Percentiles rank a stretch among this genome's conserved stretches.
These are phyloP conservation scores for Solanum etuberosum DNA, from an alignment of 257 asterid species.

Conservation along the genomic window DNA sequence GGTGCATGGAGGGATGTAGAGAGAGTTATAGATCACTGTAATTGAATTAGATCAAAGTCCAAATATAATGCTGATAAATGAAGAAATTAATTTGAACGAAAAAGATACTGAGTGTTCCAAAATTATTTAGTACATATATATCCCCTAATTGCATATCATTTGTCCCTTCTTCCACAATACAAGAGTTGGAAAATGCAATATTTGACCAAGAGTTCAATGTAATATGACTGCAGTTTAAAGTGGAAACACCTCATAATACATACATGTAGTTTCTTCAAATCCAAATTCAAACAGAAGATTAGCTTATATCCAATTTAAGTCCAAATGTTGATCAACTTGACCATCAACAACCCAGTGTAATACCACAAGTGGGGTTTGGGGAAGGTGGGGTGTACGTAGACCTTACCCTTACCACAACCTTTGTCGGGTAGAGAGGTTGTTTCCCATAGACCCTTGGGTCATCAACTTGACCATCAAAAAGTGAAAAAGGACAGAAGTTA, in stretches of 20 bases:
- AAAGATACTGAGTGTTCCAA: not conserved
- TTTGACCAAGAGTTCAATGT: not conserved
- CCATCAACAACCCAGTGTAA: not conserved
- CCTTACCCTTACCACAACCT: not conserved
- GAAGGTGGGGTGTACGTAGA: not conserved
- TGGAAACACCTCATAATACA: not conserved
- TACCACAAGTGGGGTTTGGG: not conserved
- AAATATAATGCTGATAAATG: not conserved
- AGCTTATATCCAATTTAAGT: not conserved
- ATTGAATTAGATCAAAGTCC: not conserved
- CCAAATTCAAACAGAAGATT: not conserved
- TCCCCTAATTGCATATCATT: not conserved
- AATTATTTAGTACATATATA: not conserved
- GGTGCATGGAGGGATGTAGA: too few species aligned
- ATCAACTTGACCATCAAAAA: not conserved
- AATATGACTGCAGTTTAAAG: not conserved
- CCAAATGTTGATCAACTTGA: not conserved
- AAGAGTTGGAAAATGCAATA: not conserved
- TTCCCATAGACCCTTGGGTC: not conserved
- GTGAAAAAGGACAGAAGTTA: not conserved
- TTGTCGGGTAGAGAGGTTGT: not conserved
- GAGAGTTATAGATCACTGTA: not conserved
- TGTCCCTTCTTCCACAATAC: not conserved
- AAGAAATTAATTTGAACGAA: not conserved
- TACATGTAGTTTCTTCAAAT: not conserved